Evolutionary conservation across 2,329 filamentous ascomycete genomes (phyloP).

Genomic region (Aspergillus brasiliensis): DNA sequence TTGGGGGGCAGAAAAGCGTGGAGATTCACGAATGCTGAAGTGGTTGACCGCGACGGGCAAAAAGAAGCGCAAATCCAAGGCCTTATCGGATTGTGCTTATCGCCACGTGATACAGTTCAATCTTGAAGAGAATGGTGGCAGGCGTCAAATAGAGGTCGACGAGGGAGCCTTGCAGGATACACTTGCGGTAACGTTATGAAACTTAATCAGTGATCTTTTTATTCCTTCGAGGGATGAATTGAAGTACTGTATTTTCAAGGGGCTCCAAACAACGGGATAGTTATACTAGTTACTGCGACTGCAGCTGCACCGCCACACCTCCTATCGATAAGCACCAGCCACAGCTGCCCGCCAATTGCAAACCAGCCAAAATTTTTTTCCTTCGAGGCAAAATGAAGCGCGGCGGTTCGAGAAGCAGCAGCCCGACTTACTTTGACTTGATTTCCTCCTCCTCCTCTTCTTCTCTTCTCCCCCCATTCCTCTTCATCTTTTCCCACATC

Average conservation of each 20-base stretch:
- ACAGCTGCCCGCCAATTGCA: constrained; percentile 28
- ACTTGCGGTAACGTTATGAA: too few species aligned
- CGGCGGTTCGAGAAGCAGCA: constrained; percentile 10
- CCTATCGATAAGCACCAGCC: constrained; percentile 41
- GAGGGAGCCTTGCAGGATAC: neutral
- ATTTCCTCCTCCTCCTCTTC: constrained; percentile 6
- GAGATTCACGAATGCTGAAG: neutral
- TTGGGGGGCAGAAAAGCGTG: neutral
- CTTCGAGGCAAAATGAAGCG: constrained; percentile 16
- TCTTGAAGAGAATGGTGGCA: neutral
- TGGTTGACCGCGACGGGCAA: constrained; percentile 1
- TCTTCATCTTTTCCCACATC: constrained; percentile 11
- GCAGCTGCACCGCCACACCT: constrained; percentile 31
- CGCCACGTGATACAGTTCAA: constrained; percentile 27
- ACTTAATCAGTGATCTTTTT: neutral
- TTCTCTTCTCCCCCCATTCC: constrained; percentile 9
- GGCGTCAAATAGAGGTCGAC: neutral
- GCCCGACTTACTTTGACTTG: constrained; percentile 6
- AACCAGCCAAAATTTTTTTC: constrained; percentile 38
- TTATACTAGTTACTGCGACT: too few species aligned
- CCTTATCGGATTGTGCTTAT: constrained; percentile 25
- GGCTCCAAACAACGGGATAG: too few species aligned
- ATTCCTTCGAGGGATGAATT: too few species aligned
- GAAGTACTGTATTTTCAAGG: too few species aligned
- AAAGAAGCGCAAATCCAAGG: constrained; percentile 10